Evolutionary conservation across 345 rosid genomes (phyloP), one percentile per base, ranked within the genome.

Genomic region (Syzygium jambos): DNA sequence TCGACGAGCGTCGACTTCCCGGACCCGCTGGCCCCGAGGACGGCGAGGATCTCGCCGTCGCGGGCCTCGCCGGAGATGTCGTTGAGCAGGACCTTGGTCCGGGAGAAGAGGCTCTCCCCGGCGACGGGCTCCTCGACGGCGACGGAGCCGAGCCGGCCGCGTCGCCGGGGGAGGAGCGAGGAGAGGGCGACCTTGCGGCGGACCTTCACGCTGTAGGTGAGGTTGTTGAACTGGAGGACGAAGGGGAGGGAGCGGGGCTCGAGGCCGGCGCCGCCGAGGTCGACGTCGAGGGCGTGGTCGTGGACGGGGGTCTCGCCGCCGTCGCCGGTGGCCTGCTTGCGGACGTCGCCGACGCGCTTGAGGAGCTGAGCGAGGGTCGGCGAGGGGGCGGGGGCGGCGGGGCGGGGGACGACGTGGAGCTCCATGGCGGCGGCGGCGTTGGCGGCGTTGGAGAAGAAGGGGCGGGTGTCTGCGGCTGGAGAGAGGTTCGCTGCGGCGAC

Each of bases 11-110:
- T 98, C 12, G 99, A 98, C 85, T 98, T 98, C 43, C 99, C 99
- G 0, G 99, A 95, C 0, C 99, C 99, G 53, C 99, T 98, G 0
- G 99, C 99, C 2, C 99, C 99, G 2, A 96, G 98, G 86, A 98
- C 98, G 0, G 99, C 98, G 5, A 98, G 87, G 43, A 96, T 94
- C 93, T 98, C 99, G 0, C 99, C 99, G 9, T 98, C 97, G 2
- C 96, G 92, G 0, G 99, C 96, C 92, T 95, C 96, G 0, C 99
- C 99, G 43, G 98, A 95, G 87, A 98, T 93, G 52, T 95, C 91
- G 59, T 98, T 92, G 2, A 98, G 93, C 10, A 98, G 93, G 7
- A 96, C 93, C 91, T 98, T 98, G 27, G 94, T 92, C 30, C 89
- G 85, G 5, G 93, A 38, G 89, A 92, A 93, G 4, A 91, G 83